Evolutionary conservation across 306 rosid species (phyloP), one percentile per base, ranked within the genome.

Genomic region (Rosa persica): DNA sequence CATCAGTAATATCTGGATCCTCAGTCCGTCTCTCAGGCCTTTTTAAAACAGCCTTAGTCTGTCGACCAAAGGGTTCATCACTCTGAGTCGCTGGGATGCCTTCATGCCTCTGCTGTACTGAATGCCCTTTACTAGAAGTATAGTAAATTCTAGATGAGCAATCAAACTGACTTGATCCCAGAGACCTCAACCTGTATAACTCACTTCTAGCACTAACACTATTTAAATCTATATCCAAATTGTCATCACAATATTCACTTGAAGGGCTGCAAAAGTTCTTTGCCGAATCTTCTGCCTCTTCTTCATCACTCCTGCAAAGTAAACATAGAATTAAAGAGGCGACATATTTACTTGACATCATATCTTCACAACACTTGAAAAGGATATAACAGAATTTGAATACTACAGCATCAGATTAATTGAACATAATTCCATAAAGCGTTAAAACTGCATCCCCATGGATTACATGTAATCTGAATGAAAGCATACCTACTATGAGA

Each of bases 71-170:
- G 88, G 87, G 73, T 75, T 74, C 82, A 48, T 78, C 88, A 81
- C 44, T 36, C 76, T 77, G 89, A 82, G 89, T 74, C 74, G 67
- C 34, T 42, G 81, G 77, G 82, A 83, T 73, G 79, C 78, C 90
- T 74, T 78, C 90, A 80, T 82, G 89, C 83, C 83, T 83, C 84
- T 81, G 86, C 86, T 88, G 97, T 87, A 87, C 87, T 85, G 85
- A 78, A 83, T 79, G 81, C 83, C 81, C 94, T 84, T 85, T 74
- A 70, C 80, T 82, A 72, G 86, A 80, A 87, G 91, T 55, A 86
- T 85, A 92, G 85, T 81, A 78, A 83, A 73, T 86, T 89, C 96
- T 88, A 86, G 91, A 90, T 74, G 98, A 92, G 87, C 97, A 91
- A 76, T 87, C 85, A 52, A 76, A 84, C 79, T 94, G 96, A 86